Evolutionary conservation across 2,329 filamentous ascomycete species (phyloP).

Genomic region (Diaporthe amygdali): DNA sequence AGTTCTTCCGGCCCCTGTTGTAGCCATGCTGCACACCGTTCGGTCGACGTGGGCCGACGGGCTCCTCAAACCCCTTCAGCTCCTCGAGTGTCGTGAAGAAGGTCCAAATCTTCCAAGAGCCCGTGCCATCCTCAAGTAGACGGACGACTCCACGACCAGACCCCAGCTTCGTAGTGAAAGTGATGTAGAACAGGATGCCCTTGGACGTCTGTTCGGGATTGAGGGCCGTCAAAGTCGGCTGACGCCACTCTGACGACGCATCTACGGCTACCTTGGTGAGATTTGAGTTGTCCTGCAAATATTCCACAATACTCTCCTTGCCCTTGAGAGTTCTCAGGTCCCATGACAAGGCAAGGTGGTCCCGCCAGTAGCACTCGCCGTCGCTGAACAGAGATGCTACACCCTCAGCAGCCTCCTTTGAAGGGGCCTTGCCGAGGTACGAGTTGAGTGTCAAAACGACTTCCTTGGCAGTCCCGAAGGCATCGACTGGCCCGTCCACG

Average conservation of each 20-base stretch:
- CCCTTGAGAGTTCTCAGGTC: slow-evolving; percentile 58
- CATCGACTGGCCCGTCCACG: slow-evolving; percentile 37
- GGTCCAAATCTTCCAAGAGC: slow-evolving; percentile 66
- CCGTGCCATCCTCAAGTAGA: slow-evolving; percentile 46
- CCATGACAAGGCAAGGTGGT: slow-evolving; percentile 63
- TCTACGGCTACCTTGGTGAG: slow-evolving; percentile 53
- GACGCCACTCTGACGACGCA: slow-evolving; percentile 45
- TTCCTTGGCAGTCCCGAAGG: slow-evolving; percentile 41
- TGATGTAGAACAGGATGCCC: slow-evolving; percentile 63
- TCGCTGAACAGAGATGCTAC: slow-evolving; percentile 43
- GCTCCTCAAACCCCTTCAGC: slow-evolving; percentile 60
- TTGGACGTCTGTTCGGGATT: slow-evolving; percentile 53
- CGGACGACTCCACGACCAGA: slow-evolving; percentile 61
- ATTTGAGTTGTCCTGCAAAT: slow-evolving; percentile 44
- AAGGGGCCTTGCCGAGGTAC: slow-evolving; percentile 41
- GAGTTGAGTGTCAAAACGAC: slow-evolving; percentile 48
- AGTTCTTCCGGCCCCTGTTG: slow-evolving; percentile 60
- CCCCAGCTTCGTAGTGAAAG: slow-evolving; percentile 58
- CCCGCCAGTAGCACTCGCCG: slow-evolving; percentile 59
- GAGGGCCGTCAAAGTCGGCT: slow-evolving; percentile 50
- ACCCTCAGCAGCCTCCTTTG: slow-evolving; percentile 9
- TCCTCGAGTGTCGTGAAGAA: slow-evolving; percentile 64
- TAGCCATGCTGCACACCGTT: slow-evolving; percentile 62
- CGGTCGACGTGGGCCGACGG: slow-evolving; percentile 49
- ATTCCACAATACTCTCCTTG: slow-evolving; percentile 42